These are phyloP conservation scores for Brassica hybrid DNA, from an alignment of 441 rosid genomes.

Conservation along the genomic window DNA sequence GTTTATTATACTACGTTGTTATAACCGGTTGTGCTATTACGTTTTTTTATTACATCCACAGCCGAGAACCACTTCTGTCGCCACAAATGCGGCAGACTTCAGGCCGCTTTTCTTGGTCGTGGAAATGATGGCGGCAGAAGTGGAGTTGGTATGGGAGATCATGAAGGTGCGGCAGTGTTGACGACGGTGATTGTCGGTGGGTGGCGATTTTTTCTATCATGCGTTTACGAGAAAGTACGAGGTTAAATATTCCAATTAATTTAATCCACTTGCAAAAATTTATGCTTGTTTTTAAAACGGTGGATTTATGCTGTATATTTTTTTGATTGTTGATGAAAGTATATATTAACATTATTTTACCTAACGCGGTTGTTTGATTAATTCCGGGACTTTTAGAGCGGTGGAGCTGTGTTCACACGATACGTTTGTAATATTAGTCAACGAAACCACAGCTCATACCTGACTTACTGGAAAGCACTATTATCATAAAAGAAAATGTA, in stretches of 20 bases:
- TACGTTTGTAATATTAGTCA: conserved; percentile 13
- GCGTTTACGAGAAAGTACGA: not conserved
- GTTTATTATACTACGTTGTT: not conserved
- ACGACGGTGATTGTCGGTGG: not conserved
- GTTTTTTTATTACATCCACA: not conserved
- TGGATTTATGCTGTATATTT: not conserved
- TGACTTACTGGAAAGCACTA: conserved; percentile 3
- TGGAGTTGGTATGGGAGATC: not conserved
- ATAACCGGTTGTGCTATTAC: not conserved
- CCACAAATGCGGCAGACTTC: not conserved
- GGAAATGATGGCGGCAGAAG: not conserved
- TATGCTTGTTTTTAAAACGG: not conserved
- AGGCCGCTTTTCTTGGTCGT: not conserved
- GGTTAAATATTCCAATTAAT: not conserved
- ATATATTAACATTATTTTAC: conserved; percentile 1
- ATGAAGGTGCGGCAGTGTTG: not conserved
- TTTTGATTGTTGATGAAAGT: not conserved
- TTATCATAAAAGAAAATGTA: no score
- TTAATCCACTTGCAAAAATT: not conserved
- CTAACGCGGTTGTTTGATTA: not conserved
- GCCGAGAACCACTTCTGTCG: conserved; percentile 8
- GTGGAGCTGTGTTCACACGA: conserved; percentile 16
- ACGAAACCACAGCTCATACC: conserved; percentile 14
- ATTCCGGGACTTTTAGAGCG: not conserved
- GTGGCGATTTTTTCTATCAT: not conserved